A percentile compares a stretch with the other conserved stretches of the same genome.
phyloP scores from a whole-genome alignment of 352 stramenopile species.

The Globisporangium rhizosaccharum region DNA sequence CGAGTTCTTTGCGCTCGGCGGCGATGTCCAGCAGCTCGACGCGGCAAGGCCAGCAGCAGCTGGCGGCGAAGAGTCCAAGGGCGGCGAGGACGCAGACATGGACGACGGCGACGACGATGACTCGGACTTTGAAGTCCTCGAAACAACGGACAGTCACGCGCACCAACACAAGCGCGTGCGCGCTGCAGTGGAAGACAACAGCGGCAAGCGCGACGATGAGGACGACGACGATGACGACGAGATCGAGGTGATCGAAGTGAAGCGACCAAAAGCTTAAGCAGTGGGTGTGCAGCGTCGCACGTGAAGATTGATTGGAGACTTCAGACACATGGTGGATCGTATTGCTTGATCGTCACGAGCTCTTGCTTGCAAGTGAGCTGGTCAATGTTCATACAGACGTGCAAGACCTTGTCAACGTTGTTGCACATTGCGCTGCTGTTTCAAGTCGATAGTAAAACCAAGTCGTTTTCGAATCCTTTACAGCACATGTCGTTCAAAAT shows the following conservation, averaged over 20 bases:
- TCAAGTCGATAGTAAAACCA: too few species aligned
- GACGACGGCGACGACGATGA: constrained; percentile 21
- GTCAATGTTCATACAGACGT: too few species aligned
- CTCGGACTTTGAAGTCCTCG: constrained; percentile 28
- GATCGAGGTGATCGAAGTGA: constrained; percentile 12
- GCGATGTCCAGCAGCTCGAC: constrained; percentile 56
- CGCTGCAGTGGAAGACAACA: background rate
- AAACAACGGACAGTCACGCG: background rate
- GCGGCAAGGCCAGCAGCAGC: constrained; percentile 11
- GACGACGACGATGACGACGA: constrained; percentile 6
- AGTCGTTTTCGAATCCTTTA: too few species aligned
- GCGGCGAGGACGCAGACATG: constrained; percentile 29
- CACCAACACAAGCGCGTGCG: constrained; percentile 9
- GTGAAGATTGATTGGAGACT: too few species aligned
- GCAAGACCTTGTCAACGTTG: too few species aligned
- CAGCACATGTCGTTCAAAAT: too few species aligned
- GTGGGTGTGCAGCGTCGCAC: too few species aligned
- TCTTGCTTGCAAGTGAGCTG: too few species aligned
- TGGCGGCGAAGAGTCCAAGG: constrained; percentile 21
- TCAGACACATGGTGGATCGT: too few species aligned
- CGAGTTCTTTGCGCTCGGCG: constrained; percentile 73
- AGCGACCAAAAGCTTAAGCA: constrained; percentile 12
- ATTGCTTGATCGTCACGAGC: too few species aligned
- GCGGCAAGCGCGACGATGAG: constrained; percentile 1
- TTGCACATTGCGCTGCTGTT: too few species aligned